Evolutionary conservation across 495 filamentous ascomycete species (phyloP).

Genomic region (Friedmanniomyces endolithicus): DNA sequence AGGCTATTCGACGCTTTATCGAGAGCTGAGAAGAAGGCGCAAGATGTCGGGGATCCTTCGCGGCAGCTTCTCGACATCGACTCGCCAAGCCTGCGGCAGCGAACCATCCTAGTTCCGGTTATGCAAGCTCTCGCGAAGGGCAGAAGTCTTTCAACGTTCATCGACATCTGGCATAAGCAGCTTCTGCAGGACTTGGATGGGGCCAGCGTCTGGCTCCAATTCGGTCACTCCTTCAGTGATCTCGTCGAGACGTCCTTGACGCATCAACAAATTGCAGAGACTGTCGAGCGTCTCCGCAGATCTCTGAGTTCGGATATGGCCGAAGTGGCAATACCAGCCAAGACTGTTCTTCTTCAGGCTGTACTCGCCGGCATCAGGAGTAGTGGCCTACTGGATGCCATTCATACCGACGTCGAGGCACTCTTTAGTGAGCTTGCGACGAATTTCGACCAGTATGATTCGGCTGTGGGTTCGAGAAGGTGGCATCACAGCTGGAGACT

Average conservation of each 20-base stretch:
- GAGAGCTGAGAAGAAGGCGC: neutral
- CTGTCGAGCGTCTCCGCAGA: slow-evolving; percentile 1
- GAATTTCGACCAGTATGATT: neutral
- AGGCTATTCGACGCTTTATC: neutral
- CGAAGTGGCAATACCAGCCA: neutral
- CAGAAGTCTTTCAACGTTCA: slow-evolving; percentile 53
- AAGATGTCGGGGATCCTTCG: neutral
- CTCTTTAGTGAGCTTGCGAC: neutral
- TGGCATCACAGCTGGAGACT: neutral
- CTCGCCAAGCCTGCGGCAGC: neutral
- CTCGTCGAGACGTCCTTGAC: slow-evolving; percentile 6
- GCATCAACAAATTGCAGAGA: neutral
- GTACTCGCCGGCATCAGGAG: neutral
- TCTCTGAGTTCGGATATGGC: neutral
- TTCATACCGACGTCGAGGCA: neutral
- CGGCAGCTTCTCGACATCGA: neutral
- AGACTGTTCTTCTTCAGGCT: neutral
- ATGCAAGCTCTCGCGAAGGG: slow-evolving; percentile 50
- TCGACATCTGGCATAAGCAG: slow-evolving; percentile 53
- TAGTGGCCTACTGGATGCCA: neutral
- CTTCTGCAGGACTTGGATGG: slow-evolving; percentile 27
- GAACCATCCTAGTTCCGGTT: slow-evolving; percentile 39
- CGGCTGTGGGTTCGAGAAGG: neutral
- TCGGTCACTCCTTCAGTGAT: neutral
- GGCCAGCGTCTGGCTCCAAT: slow-evolving; percentile 1